phyloP scores from a whole-genome alignment of 768 basidiomycete genomes.

The Phlegmacium glaucopus region DNA sequence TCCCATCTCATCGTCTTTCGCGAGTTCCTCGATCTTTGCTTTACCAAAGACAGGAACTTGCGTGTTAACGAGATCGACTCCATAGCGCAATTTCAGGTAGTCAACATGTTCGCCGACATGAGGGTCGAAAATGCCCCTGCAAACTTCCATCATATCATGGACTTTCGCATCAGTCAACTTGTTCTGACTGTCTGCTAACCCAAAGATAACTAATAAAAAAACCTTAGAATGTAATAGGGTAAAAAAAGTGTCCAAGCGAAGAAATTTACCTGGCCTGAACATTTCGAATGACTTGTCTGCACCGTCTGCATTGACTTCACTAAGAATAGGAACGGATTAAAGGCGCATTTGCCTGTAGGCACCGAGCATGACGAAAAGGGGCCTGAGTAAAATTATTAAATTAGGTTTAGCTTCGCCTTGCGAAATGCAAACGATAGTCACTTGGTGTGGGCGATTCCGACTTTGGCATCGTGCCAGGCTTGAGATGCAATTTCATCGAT shows the following conservation, averaged over 20 bases:
- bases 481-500: constrained; percentile 26
- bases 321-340: constrained; percentile 35
- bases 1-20: constrained; percentile 19
- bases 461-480: constrained; percentile 32
- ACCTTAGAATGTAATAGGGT: background rate
- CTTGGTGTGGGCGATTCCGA: constrained; percentile 34
- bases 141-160: constrained; percentile 14
- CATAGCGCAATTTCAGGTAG: constrained; percentile 14
- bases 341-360: constrained; percentile 50
- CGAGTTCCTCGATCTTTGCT: constrained; percentile 16
- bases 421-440: constrained; percentile 2
- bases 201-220: constrained; percentile 17
- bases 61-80: constrained; percentile 16
- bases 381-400: constrained; percentile 24
- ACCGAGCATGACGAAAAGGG: constrained; percentile 47
- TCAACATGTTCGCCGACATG: constrained; percentile 15
- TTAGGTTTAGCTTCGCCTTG: background rate
- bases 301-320: constrained; percentile 41
- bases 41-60: constrained; percentile 16
- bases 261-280: constrained; percentile 35
- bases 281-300: constrained; percentile 48
- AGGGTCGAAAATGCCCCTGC: constrained; percentile 20
- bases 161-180: constrained; percentile 17
- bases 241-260: background rate
- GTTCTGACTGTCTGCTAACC: constrained; percentile 18